phyloP scores from a whole-genome alignment of 352 stramenopile species.

The Phytopythium mirpurense region DNA sequence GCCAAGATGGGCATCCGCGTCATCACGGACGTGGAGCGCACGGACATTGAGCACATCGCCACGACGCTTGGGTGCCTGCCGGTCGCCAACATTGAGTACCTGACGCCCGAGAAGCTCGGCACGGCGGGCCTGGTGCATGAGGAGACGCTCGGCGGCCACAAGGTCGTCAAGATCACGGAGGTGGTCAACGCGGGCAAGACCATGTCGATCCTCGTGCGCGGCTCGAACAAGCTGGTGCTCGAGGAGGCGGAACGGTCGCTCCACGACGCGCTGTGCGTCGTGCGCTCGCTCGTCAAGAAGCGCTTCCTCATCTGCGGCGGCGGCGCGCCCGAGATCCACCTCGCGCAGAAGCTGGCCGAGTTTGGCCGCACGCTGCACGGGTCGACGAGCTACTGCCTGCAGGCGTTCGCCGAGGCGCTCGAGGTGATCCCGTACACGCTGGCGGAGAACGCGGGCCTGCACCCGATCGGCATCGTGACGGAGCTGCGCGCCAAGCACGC shows the following conservation, averaged over 20 bases:
- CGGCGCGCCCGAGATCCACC: conserved; percentile 96
- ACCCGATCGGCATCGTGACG: conserved; percentile 98
- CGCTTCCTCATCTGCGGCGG: conserved; percentile 97
- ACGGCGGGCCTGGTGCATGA: conserved; percentile 94
- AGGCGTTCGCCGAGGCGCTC: conserved; percentile 96
- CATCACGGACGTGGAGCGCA: conserved; percentile 98
- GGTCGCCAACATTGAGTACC: conserved; percentile 97
- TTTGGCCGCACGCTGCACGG: conserved; percentile 92
- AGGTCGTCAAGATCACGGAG: conserved; percentile 99
- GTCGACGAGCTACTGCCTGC: conserved; percentile 95
- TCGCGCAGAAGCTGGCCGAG: conserved; percentile 91
- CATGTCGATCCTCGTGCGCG: conserved; percentile 97
- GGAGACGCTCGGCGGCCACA: conserved; percentile 93
- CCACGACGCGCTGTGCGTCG: conserved; percentile 98
- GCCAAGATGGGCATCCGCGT: conserved; percentile 99
- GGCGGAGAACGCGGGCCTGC: conserved; percentile 98
- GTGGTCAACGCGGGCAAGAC: conserved; percentile 94
- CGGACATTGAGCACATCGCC: conserved; percentile 99
- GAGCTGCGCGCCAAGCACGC: conserved; percentile 92
- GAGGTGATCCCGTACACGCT: conserved; percentile 99
- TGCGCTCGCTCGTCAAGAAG: conserved; percentile 98
- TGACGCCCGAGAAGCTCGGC: conserved; percentile 97
- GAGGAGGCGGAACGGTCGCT: conserved; percentile 98
- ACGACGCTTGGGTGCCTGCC: conserved; percentile 94
- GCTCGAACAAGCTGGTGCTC: conserved; percentile 98